These are phyloP conservation scores for Citrus glauca DNA, from an alignment of 345 rosid genomes.

Conservation along the genomic window DNA sequence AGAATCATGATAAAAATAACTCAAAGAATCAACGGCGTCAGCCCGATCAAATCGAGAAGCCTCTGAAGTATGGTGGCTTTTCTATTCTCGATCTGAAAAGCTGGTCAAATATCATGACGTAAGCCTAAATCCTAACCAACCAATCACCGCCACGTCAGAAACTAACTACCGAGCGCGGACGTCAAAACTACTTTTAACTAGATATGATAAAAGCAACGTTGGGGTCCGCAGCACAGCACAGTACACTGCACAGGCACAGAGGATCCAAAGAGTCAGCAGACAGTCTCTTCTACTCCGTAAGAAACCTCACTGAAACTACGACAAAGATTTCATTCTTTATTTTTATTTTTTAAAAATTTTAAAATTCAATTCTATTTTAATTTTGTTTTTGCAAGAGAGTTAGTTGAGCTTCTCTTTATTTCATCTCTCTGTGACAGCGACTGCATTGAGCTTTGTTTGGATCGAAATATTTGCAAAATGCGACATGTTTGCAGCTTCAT, in stretches of 20 bases:
- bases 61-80: neutral
- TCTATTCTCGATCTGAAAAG: constrained; percentile 7
- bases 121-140: constrained; percentile 29
- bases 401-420: constrained; percentile 11
- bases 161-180: constrained; percentile 29
- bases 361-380: neutral
- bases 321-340: neutral
- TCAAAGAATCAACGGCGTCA: constrained; percentile 1
- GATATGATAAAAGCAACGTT: constrained; percentile 27
- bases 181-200: constrained; percentile 46
- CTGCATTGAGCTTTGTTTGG: neutral
- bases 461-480: constrained; percentile 16
- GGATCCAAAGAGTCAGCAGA: constrained; percentile 5
- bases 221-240: constrained; percentile 24
- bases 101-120: constrained; percentile 42
- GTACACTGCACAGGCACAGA: neutral
- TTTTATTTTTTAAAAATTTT: too few relatives aligned
- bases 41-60: constrained; percentile 1
- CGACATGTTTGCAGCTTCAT: neutral
- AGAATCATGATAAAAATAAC: neutral
- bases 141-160: constrained; percentile 32
- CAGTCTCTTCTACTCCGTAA: neutral
- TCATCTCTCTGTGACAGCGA: neutral
- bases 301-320: neutral
- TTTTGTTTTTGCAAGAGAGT: constrained; percentile 8